A percentile compares a stretch with the other conserved stretches of the same genome.
phyloP scores from a whole-genome alignment of 768 basidiomycete genomes.

The Nidularia sp. region DNA sequence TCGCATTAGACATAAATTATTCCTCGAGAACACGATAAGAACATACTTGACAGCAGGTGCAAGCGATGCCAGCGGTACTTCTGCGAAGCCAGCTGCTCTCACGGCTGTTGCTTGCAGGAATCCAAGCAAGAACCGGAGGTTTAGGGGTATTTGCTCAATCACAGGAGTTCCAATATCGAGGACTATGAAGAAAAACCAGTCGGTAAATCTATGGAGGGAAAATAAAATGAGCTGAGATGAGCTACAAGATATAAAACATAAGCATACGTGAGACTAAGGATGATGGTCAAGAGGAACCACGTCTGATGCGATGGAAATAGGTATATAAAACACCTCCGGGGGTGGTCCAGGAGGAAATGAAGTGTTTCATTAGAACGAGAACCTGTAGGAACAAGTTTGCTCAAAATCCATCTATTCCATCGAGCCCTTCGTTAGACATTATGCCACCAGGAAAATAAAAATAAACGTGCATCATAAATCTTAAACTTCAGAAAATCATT shows the following conservation, averaged over 20 bases:
- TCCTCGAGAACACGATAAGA: neutral
- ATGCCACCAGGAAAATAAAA: neutral
- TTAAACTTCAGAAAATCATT: constrained; percentile 44
- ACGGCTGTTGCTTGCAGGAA: constrained; percentile 79
- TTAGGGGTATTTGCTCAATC: constrained; percentile 65
- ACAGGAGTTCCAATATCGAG: constrained; percentile 79
- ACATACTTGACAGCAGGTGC: constrained; percentile 88
- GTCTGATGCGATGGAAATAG: constrained; percentile 93
- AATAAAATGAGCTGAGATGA: neutral
- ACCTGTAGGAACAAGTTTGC: constrained; percentile 51
- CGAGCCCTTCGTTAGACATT: no score
- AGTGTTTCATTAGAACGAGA: constrained; percentile 76
- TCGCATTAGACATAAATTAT: neutral
- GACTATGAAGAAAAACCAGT: constrained; percentile 89
- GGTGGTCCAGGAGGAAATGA: constrained; percentile 91
- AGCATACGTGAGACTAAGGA: constrained; percentile 69
- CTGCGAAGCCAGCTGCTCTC: constrained; percentile 82
- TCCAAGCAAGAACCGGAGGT: constrained; percentile 67
- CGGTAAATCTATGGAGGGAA: constrained; percentile 50
- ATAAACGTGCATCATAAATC: constrained; percentile 70
- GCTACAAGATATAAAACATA: neutral
- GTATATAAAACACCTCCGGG: constrained; percentile 87
- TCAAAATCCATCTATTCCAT: constrained; percentile 61
- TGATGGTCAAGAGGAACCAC: constrained; percentile 77
- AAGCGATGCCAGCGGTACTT: constrained; percentile 67